These are phyloP conservation scores for Chenopodium berlandieri DNA, from an alignment of 148 eudicot genomes.

Conservation along the genomic window DNA sequence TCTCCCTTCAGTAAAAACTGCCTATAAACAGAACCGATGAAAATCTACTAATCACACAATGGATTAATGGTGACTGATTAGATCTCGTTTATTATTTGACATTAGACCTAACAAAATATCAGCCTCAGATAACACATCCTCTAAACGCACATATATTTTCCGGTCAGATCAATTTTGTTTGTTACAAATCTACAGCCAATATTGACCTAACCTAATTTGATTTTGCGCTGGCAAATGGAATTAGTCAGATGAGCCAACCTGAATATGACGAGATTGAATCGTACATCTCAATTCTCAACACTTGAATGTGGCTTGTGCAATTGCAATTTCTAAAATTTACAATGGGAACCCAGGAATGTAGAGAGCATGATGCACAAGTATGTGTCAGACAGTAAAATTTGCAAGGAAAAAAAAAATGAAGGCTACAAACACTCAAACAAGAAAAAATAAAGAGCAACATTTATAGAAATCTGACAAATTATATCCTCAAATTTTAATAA, in stretches of 20 bases:
- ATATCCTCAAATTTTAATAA: background rate
- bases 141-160: no score
- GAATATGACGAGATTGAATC: background rate
- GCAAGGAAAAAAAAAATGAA: no score
- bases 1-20: no score
- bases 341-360: no score
- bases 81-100: no score
- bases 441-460: background rate
- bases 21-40: no score
- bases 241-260: background rate
- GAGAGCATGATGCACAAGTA: background rate
- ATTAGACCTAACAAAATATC: background rate
- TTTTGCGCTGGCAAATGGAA: background rate
- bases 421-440: background rate
- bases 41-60: no score
- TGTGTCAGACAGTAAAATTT: background rate
- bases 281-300: background rate
- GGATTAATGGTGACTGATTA: no score
- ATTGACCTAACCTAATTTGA: background rate
- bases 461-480: background rate
- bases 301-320: background rate
- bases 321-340: background rate
- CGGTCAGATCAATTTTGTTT: no score
- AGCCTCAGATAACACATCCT: background rate
- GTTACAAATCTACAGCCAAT: background rate